Conservation (phyloP, 805 yeast species). For the Pichia phayaonensis region DNA sequence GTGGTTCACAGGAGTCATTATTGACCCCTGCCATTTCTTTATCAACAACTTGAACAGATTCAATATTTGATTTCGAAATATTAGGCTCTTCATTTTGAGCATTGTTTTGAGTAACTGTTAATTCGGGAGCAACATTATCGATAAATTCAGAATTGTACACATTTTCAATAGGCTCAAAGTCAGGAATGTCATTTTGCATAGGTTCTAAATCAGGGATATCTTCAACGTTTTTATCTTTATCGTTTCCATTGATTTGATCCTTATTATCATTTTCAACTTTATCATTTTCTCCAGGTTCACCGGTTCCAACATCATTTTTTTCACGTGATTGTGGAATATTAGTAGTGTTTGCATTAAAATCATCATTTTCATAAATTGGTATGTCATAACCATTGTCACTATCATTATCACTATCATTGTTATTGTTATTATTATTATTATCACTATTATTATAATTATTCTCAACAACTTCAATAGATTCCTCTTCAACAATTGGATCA, state of each 20-base stretch:
- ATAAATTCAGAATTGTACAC: not conserved
- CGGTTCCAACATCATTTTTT: not conserved
- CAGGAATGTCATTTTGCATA: not conserved
- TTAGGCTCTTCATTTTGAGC: not conserved
- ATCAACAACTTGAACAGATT: not conserved
- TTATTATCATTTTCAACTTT: not conserved
- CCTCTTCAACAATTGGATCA: constrained; percentile 7
- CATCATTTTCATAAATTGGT: not conserved
- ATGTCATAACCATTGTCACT: not conserved
- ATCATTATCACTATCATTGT: not conserved
- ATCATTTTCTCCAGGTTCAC: not conserved
- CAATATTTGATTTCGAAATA: not conserved
- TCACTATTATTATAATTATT: not conserved
- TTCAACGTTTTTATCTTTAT: not conserved
- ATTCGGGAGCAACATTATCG: not conserved
- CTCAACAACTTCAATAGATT: not conserved
- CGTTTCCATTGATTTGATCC: too few relatives aligned
- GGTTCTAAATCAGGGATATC: not conserved
- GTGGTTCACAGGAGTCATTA: not conserved
- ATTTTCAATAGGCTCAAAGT: not conserved
- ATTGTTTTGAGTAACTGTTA: not conserved
- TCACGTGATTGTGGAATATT: not conserved
- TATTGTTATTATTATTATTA: not conserved
- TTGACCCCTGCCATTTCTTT: not conserved
- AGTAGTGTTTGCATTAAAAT: not conserved